Base-by-base conservation (phyloP, 495 filamentous ascomycete species). In the Cladorrhinum samala region DNA sequence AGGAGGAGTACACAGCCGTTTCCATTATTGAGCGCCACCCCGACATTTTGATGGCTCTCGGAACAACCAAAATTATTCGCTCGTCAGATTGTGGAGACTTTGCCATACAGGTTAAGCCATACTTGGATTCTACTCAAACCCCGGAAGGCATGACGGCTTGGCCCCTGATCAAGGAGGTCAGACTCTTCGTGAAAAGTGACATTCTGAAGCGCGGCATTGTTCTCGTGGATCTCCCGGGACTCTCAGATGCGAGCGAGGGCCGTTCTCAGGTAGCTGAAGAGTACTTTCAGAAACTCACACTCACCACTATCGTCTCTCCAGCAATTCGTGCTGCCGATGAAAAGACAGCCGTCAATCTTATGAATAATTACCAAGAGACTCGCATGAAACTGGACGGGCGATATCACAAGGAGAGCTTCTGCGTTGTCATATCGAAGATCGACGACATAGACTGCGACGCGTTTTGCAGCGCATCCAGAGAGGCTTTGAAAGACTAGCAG, bases 161-260 rank as follows among this genome's bases (percentile, higher is more conserved):
- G 64, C 62, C 64, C 0, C 39, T 67, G n/a, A 60, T 67, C 13
- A 45, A 58, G 4, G 41, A 63, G 16, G 62, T 65, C 6, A 54
- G 54, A 6, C 9, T 67, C 1, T 62, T 46, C 19, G 56, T 65
- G 18, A 62, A 56, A 3, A 43, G 61, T 0, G 54, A 60, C 3
- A 43, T 67, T 0, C 50, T 67, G 1, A 54, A 27, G 9, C 56
- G 56, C 14, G 64, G 64, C 0, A 43, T 67, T 3, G 27, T 52
- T 14, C 27, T 65, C 6, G 59, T 67, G 1, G 64, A 67, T 18
- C 44, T 67, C 7, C 64, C 64, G 0, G 64, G 64, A 1, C 39
- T 60, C 2, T 60, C 58, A 1, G 64, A 67, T 39, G 5, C 27
- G 6, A 33, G 11, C 3, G 56, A 52, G 19, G 54, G 37, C 8